Conservation (phyloP, 164 flowering plant species). For the Magnolia officinalis region DNA sequence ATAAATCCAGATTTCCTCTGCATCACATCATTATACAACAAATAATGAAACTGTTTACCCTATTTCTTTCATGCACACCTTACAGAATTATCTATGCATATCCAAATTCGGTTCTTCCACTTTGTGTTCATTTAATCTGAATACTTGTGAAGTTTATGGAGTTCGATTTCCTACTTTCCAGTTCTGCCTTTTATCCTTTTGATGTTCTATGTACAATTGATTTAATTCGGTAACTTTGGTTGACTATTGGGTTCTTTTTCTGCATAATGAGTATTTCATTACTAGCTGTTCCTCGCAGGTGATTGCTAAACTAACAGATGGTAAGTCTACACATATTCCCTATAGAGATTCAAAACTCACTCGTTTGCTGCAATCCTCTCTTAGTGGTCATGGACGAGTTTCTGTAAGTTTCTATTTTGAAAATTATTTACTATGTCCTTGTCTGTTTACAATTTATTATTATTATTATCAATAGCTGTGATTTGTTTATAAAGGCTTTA, state of each 20-base stretch:
- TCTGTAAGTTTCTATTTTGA: slow-evolving; percentile 47
- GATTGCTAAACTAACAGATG: slow-evolving; percentile 71
- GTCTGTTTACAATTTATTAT: neutral
- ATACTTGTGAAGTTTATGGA: neutral
- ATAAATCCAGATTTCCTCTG: no score
- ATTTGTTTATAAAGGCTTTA: neutral
- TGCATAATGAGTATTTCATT: neutral
- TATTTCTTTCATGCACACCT: no score
- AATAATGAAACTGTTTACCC: no score
- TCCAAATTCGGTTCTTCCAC: no score
- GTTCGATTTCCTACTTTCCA: neutral
- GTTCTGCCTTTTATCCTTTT: neutral
- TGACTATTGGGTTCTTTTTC: neutral
- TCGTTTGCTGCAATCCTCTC: slow-evolving; percentile 74
- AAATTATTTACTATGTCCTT: neutral
- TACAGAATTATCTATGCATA: no score
- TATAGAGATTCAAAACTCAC: slow-evolving; percentile 90
- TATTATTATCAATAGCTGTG: neutral
- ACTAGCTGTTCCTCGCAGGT: slow-evolving; percentile 39
- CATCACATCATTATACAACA: no score
- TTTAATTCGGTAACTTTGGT: neutral
- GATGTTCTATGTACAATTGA: neutral
- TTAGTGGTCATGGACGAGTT: slow-evolving; percentile 78
- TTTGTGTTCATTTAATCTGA: neutral
- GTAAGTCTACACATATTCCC: slow-evolving; percentile 71